Conservation (phyloP, 768 basidiomycete genomes). For the Sarcodon sp. region DNA sequence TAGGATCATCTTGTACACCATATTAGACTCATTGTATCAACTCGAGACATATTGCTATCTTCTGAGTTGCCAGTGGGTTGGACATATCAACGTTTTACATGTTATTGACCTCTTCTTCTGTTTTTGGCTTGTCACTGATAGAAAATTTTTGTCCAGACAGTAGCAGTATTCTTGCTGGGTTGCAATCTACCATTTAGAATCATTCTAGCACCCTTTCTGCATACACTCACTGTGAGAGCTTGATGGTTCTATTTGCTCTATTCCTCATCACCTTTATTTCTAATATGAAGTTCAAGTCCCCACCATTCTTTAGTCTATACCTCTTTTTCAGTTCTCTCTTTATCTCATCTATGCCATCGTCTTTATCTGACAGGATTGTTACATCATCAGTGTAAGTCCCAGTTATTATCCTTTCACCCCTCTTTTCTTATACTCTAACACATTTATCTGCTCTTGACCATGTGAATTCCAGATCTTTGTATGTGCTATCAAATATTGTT, state of each 20-base stretch:
- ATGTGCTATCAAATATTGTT: no score
- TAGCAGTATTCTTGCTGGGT: conserved; percentile 15
- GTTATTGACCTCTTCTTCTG: background rate
- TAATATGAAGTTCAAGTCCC: background rate
- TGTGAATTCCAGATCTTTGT: background rate
- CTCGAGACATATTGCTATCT: no score
- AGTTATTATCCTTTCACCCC: no score
- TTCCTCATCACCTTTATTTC: conserved; percentile 9
- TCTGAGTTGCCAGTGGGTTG: no score
- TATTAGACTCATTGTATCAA: no score
- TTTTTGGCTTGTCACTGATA: conserved; percentile 1
- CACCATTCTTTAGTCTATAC: no score
- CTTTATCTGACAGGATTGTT: no score
- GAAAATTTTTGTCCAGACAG: conserved; percentile 7
- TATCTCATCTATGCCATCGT: no score
- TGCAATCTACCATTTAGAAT: conserved; percentile 14
- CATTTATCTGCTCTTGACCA: background rate
- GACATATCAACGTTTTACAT: background rate
- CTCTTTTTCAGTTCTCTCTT: no score
- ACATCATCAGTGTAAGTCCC: no score
- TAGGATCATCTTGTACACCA: no score
- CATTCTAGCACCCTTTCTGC: conserved; percentile 16
- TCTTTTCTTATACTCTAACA: background rate
- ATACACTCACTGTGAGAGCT: conserved; percentile 18
- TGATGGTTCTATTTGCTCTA: conserved; percentile 8